Base-by-base conservation (phyloP, 2,329 filamentous ascomycete species). In the Clarireedia monteithiana region DNA sequence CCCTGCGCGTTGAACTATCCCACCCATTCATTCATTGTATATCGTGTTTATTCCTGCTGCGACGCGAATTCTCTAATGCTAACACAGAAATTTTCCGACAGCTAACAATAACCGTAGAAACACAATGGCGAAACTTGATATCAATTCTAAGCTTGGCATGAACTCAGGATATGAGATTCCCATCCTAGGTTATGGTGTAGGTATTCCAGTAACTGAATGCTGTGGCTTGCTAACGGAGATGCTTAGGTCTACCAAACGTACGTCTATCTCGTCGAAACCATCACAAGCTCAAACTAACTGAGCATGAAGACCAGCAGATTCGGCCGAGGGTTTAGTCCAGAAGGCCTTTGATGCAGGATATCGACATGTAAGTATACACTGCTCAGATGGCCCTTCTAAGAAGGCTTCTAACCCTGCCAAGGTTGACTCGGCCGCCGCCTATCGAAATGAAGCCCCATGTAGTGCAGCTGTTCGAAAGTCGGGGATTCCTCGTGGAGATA, bases 111-210 rank as follows among this genome's bases (percentile, higher is more conserved):
- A 23, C 12, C 12, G 3, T 23, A 64, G 55, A 10, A 64, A 48
- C 50, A 58, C 42, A 42, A 78, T 78, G 75, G 62, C 73, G 15
- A 66, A 66, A 34, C 63, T 79, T 10, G 69, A 69, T 17, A 73
- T 80, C 9, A 80, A 73, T 27, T 74, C 80, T 50, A 74, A 72
- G 53, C 65, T 67, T 30, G 62, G 56, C 5, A 59, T 85, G 70
- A 77, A 78, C 53, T 84, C 81, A 15, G 82, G 82, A 42, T 76
- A 83, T 67, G 77, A 83, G 17, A 84, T 85, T 44, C 82, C 82
- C 7, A 62, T 77, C 6, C 70, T 85, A 1, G 82, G 81, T 34
- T 84, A 77, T 66, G 82, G 81, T 17, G 71, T 73, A 55, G 48
- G 30, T 47, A 3, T 38, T 7, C 14, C 26, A 27, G 34, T 27